These are phyloP conservation scores for Fusarium sublunatum DNA, from an alignment of 2,329 filamentous ascomycete genomes.

Conservation along the genomic window DNA sequence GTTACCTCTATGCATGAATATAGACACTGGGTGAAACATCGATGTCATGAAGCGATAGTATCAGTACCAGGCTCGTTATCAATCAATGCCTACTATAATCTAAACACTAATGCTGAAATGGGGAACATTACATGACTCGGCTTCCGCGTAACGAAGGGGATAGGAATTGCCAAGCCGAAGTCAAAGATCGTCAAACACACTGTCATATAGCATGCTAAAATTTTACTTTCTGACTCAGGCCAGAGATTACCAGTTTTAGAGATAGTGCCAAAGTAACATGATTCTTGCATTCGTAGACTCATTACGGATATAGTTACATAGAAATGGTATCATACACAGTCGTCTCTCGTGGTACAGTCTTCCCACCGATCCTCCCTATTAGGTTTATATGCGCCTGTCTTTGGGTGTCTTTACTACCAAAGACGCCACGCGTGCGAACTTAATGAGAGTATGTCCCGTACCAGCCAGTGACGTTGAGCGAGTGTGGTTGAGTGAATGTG, in stretches of 20 bases:
- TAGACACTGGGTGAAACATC: too few species aligned
- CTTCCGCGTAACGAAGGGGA: too few species aligned
- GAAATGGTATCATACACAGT: constrained; percentile 33
- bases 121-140: too few species aligned
- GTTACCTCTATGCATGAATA: too few species aligned
- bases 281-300: constrained; percentile 39
- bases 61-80: too few species aligned
- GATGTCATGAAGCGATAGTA: too few species aligned
- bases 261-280: constrained; percentile 2
- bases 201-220: constrained; percentile 3
- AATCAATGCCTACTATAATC: too few species aligned
- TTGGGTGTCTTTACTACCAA: constrained; percentile 23
- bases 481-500: constrained; percentile 12
- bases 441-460: constrained; percentile 36
- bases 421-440: constrained; percentile 34
- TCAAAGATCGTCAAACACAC: constrained; percentile 12
- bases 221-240: background rate
- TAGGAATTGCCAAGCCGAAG: constrained; percentile 1
- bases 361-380: constrained; percentile 11
- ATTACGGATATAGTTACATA: constrained; percentile 36
- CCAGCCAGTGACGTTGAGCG: constrained; percentile 44
- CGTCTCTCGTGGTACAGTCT: constrained; percentile 29
- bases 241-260: constrained; percentile 14
- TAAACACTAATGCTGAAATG: too few species aligned
- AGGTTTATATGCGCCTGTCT: constrained; percentile 10